Conservation (phyloP, 176 grass and related monocot genomes). For the Secale cereale region DNA sequence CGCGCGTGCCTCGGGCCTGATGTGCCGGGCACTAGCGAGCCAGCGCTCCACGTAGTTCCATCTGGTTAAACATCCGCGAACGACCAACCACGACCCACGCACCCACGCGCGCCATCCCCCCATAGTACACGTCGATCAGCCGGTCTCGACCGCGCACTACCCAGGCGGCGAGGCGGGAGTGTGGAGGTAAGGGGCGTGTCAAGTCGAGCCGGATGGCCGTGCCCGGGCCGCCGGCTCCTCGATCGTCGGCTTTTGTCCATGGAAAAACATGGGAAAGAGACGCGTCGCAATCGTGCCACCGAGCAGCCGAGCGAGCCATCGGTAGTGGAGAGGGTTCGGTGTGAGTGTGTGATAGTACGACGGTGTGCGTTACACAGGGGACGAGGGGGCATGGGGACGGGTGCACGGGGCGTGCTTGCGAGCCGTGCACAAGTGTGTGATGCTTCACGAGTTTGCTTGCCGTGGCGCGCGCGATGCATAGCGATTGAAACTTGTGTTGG, state of each 20-base stretch:
- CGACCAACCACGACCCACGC: neutral
- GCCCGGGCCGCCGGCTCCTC: neutral
- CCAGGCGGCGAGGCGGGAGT: no score
- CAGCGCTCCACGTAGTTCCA: neutral
- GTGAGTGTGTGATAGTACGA: neutral
- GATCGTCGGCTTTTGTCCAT: conserved; percentile 2
- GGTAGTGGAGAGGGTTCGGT: neutral
- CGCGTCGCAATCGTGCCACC: neutral
- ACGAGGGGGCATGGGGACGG: no score
- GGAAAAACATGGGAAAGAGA: neutral
- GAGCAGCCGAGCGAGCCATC: neutral
- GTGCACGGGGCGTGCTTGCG: no score
- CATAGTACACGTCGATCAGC: neutral
- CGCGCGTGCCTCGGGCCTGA: neutral
- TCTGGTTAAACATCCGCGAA: neutral
- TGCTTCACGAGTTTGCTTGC: no score
- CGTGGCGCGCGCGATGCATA: no score
- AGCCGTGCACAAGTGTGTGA: no score
- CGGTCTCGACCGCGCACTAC: conserved; percentile 5
- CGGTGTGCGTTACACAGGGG: no score
- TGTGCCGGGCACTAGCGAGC: neutral
- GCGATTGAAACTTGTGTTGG: no score
- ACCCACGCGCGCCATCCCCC: neutral
- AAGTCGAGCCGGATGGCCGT: no score
- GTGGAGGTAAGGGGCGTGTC: no score